Evolutionary conservation across 2,329 filamentous ascomycete species (phyloP), one percentile per base, ranked within the genome.

Genomic region (Moelleriella libera): DNA sequence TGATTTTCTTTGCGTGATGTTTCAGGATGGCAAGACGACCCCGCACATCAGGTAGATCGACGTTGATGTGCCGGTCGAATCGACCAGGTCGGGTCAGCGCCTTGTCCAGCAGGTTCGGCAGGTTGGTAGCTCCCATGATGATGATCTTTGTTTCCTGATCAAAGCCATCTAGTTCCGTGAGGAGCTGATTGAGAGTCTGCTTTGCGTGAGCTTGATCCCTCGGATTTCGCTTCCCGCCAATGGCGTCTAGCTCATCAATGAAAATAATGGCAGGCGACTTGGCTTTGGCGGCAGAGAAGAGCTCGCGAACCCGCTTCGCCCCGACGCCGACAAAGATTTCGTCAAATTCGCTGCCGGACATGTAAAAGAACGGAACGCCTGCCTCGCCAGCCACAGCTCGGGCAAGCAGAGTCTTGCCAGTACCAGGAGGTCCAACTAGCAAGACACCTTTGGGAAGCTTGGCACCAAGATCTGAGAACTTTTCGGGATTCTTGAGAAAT

Each of bases 301-400:
- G 76, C 52, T 96, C 92, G 50, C 92, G 87, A 45, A 98, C 90
- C 59, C 92, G 85, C 73, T 98, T 95, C 43, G 88, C 88, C 60
- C 89, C 88, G 47, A 98, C 92, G 61, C 92, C 92, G 37, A 98
- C 94, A 60, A 96, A 98, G 46, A 98, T 84, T 66, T 98, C 92
- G 60, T 98, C 92, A 61, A 98, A 98, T 64, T 98, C 92, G 49
- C 88, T 94, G 45, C 92, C 92, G 60, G 92, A 98, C 90, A 98
- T 97, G 75, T 96, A 98, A 75, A 97, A 98, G 75, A 98, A 98
- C 1, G 92, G 92, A 14, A 98, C 92, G 48, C 90, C 92, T 47
- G 92, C 89, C 69, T 98, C 92, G 46, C 92, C 92, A 44, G 92
- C 92, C 51, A 98, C 92, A 48, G 92, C 94, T 58, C 92, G 83